A percentile compares a stretch with the other conserved stretches of the same genome.
phyloP scores from a whole-genome alignment of 2,329 filamentous ascomycete genomes.

The Ophiognomonia clavigignenti-juglandacearum region DNA sequence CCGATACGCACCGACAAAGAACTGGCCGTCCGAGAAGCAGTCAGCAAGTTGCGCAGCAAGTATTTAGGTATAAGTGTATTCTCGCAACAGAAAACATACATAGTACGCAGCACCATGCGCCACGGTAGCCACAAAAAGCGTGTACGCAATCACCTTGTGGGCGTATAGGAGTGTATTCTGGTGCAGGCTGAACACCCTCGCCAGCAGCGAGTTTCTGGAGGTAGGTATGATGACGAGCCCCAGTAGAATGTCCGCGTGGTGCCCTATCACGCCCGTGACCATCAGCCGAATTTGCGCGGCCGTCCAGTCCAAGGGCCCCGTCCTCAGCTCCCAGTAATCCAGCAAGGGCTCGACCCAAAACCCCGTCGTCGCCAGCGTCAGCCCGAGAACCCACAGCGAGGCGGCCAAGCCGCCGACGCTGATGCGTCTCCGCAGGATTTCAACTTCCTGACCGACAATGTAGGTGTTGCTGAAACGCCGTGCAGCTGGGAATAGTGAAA shows the following conservation, averaged over 20 bases:
- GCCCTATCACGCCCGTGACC: conserved; percentile 14
- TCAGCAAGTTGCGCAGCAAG: neutral
- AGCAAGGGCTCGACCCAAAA: conserved; percentile 12
- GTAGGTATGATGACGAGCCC: conserved; percentile 16
- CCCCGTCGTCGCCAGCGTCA: conserved; percentile 9
- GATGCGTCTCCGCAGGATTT: conserved; percentile 2
- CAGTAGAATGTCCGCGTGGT: conserved; percentile 16
- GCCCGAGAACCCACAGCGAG: conserved; percentile 8
- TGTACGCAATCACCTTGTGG: conserved; percentile 15
- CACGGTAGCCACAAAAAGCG: conserved; percentile 1
- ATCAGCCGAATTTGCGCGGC: conserved; percentile 12
- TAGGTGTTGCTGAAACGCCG: conserved; percentile 4
- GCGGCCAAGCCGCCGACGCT: conserved; percentile 8
- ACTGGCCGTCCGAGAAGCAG: no score
- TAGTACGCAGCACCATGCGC: conserved; percentile 14
- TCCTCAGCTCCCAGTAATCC: conserved; percentile 6
- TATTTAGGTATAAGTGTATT: neutral
- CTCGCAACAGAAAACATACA: neutral
- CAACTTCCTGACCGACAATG: neutral
- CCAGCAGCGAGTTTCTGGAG: conserved; percentile 15
- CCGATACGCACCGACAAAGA: neutral
- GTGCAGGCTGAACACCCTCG: conserved; percentile 12
- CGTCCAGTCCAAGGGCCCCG: conserved; percentile 8
- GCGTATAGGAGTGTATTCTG: conserved; percentile 16
- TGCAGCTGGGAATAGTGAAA: neutral